phyloP scores from a whole-genome alignment of 805 yeast genomes.

The Tetrapisispora taiwanensis region DNA sequence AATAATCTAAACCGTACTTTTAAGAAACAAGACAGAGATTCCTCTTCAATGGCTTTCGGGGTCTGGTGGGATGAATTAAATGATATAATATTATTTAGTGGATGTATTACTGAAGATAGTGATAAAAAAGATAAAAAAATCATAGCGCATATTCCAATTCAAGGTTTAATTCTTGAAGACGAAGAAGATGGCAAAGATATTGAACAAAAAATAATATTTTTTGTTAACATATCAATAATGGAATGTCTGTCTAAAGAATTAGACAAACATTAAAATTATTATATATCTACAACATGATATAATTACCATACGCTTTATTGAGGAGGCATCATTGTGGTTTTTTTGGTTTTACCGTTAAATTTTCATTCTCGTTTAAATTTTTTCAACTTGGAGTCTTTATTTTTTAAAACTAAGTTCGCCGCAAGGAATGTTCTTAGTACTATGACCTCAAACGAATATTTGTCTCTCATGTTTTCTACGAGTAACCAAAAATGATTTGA shows the following conservation, averaged over 20 bases:
- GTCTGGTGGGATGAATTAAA: slow-evolving; percentile 17
- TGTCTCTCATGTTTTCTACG: no score
- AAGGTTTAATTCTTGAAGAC: slow-evolving; percentile 7
- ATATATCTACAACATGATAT: not conserved
- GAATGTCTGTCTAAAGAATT: slow-evolving; percentile 12
- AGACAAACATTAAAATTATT: not conserved
- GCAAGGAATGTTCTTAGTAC: no score
- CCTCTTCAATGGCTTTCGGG: slow-evolving; percentile 7
- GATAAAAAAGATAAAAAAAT: not conserved
- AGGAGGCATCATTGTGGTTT: no score
- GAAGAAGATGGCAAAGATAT: slow-evolving; percentile 4
- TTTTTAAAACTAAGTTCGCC: no score
- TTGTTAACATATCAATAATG: slow-evolving; percentile 15
- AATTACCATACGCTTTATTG: no score
- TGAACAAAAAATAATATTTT: slow-evolving; percentile 12
- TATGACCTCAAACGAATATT: no score
- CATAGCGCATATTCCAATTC: slow-evolving; percentile 5
- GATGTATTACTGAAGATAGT: slow-evolving; percentile 4
- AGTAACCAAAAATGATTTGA: no score
- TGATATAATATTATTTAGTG: slow-evolving; percentile 15
- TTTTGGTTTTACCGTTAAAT: no score
- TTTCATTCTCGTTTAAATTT: no score
- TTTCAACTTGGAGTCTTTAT: no score
- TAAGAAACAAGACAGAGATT: not conserved
- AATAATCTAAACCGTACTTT: not conserved